Evolutionary conservation across 352 stramenopile species (phyloP).

Genomic region (Phytophthora pseudosyringae): DNA sequence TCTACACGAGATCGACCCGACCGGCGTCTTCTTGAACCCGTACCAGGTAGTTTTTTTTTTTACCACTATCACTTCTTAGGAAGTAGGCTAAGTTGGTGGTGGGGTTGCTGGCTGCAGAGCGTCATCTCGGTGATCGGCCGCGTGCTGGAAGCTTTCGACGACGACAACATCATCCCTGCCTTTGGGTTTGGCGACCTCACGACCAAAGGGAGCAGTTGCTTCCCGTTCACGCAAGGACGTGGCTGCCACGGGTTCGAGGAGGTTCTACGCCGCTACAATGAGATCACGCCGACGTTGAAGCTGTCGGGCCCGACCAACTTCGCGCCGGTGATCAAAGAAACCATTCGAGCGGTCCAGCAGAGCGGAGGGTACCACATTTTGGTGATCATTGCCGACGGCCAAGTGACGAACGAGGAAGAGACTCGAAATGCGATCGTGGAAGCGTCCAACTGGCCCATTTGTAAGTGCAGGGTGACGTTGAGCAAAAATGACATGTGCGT

Average conservation of each 20-base stretch:
- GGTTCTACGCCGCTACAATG: constrained; percentile 68
- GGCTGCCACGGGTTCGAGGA: constrained; percentile 60
- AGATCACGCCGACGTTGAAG: constrained; percentile 62
- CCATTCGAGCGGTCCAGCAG: constrained; percentile 51
- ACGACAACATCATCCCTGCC: constrained; percentile 84
- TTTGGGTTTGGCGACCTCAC: constrained; percentile 71
- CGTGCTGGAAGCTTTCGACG: constrained; percentile 75
- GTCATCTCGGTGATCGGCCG: constrained; percentile 75
- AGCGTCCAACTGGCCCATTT: constrained; percentile 75
- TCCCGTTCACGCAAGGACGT: constrained; percentile 36
- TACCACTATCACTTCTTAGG: no score
- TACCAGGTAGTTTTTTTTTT: constrained; percentile 68
- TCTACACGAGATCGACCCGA: constrained; percentile 69
- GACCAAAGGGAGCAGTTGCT: constrained; percentile 60
- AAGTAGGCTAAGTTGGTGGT: neutral
- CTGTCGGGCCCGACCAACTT: constrained; percentile 83
- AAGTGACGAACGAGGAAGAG: constrained; percentile 74
- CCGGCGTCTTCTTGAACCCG: constrained; percentile 56
- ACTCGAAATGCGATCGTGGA: constrained; percentile 68
- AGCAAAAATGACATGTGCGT: neutral
- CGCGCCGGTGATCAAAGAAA: constrained; percentile 67
- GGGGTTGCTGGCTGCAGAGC: constrained; percentile 32
- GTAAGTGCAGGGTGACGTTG: no score
- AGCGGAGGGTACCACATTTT: constrained; percentile 78
- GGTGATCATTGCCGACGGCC: constrained; percentile 78